Percentiles rank a stretch among this genome's conserved stretches.
Conservation (phyloP, 805 yeast genomes). For the Lachancea kluyveri region DNA sequence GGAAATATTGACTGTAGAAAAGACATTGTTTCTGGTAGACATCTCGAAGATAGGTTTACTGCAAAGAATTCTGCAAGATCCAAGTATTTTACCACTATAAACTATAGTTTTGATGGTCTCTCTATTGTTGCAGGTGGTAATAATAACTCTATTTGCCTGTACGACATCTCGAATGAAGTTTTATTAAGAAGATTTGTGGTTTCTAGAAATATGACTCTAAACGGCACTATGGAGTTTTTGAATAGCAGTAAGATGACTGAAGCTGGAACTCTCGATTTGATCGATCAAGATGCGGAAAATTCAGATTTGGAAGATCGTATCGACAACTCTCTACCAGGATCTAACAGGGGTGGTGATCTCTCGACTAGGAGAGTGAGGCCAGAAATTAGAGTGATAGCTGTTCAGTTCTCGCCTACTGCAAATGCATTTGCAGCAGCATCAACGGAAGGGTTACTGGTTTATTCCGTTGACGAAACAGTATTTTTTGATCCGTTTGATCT, state of each 20-base stretch:
- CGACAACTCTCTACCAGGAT: slow-evolving; percentile 79
- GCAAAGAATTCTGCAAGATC: slow-evolving; percentile 78
- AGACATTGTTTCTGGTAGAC: slow-evolving; percentile 85
- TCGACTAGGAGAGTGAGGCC: slow-evolving; percentile 72
- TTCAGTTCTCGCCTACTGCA: slow-evolving; percentile 85
- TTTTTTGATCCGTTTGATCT: slow-evolving; percentile 92
- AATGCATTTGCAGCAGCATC: slow-evolving; percentile 90
- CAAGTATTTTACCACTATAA: slow-evolving; percentile 71
- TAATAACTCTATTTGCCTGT: slow-evolving; percentile 83
- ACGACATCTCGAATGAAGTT: slow-evolving; percentile 86
- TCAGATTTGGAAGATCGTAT: slow-evolving; percentile 79
- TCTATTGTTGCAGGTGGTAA: slow-evolving; percentile 90
- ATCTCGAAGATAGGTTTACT: slow-evolving; percentile 72
- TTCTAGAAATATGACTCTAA: slow-evolving; percentile 82
- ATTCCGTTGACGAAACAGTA: slow-evolving; percentile 66
- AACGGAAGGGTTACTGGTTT: slow-evolving; percentile 85
- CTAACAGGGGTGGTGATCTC: slow-evolving; percentile 71
- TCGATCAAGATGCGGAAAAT: slow-evolving; percentile 81
- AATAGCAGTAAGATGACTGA: slow-evolving; percentile 83
- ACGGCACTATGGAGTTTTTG: slow-evolving; percentile 76
- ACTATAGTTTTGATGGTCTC: slow-evolving; percentile 85
- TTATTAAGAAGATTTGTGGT: slow-evolving; percentile 75
- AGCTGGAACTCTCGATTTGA: slow-evolving; percentile 74
- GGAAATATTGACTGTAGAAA: slow-evolving; percentile 80
- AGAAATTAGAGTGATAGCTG: slow-evolving; percentile 71